These are phyloP conservation scores for Kickxella alabastrina DNA, from an alignment of 192 early-diverging fungal genomes.

Conservation along the genomic window DNA sequence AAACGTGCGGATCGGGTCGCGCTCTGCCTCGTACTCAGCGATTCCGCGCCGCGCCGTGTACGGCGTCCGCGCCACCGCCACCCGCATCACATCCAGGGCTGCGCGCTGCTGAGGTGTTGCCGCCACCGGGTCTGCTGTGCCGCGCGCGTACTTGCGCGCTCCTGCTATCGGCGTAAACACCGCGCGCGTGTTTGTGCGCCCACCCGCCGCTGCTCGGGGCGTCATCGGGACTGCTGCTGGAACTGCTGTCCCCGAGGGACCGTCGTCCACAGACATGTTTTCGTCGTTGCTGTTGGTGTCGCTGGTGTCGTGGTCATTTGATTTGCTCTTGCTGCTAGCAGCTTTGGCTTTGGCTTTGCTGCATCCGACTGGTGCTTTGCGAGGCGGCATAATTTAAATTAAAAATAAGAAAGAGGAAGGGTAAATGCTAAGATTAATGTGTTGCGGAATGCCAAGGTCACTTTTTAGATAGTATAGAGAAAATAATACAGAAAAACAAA, in stretches of 20 bases:
- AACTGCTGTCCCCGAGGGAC: too few species aligned
- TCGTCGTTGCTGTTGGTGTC: too few species aligned
- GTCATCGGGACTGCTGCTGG: too few species aligned
- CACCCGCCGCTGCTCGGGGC: too few species aligned
- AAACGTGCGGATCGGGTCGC: slow-evolving; percentile 49
- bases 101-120: slow-evolving; percentile 10
- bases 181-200: too few species aligned
- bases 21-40: slow-evolving; percentile 34
- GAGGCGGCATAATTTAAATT: background rate
- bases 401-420: too few species aligned
- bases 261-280: too few species aligned
- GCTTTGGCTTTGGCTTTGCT: slow-evolving; percentile 1
- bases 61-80: slow-evolving; percentile 42
- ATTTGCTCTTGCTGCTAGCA: background rate
- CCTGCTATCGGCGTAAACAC: slow-evolving; percentile 35
- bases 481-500: background rate
- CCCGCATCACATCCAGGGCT: slow-evolving; percentile 12
- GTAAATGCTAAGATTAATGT: too few species aligned
- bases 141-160: slow-evolving; percentile 38
- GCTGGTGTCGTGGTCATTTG: too few species aligned
- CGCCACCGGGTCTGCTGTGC: slow-evolving; percentile 17
- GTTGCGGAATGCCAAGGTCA: too few species aligned
- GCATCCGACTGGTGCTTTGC: background rate
- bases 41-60: slow-evolving; percentile 39
- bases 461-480: background rate